Evolutionary conservation across 345 rosid species (phyloP).

Genomic region (Aethionema arabicum): DNA sequence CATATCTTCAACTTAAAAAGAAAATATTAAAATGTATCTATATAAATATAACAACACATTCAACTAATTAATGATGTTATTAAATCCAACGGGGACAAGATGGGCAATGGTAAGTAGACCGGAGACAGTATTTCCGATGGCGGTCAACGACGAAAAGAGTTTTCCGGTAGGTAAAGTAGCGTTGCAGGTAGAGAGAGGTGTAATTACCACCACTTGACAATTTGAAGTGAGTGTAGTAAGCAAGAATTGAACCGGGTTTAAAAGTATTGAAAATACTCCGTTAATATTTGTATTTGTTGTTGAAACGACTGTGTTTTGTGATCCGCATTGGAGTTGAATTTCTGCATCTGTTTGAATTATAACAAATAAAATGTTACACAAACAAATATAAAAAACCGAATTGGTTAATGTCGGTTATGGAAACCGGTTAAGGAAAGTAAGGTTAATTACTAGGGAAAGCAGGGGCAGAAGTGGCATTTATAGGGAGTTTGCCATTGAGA

Average conservation of each 20-base stretch:
- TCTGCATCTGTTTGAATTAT: slow-evolving; percentile 41
- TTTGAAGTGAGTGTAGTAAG: slow-evolving; percentile 43
- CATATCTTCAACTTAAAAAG: no score
- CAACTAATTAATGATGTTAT: slow-evolving; percentile 24
- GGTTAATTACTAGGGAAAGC: slow-evolving; percentile 45
- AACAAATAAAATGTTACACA: neutral
- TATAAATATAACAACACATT: neutral
- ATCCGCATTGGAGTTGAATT: slow-evolving; percentile 54
- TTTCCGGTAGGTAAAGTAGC: slow-evolving; percentile 45
- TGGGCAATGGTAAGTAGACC: slow-evolving; percentile 45
- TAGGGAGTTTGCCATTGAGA: slow-evolving; percentile 44
- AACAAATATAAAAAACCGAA: neutral
- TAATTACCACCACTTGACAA: slow-evolving; percentile 48
- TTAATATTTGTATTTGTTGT: slow-evolving; percentile 44
- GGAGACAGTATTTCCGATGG: slow-evolving; percentile 40
- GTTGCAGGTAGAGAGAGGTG: slow-evolving; percentile 62
- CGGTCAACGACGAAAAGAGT: slow-evolving; percentile 45
- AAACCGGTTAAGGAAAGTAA: neutral
- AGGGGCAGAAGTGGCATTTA: slow-evolving; percentile 33
- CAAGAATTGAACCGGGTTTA: slow-evolving; percentile 43
- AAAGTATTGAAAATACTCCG: slow-evolving; percentile 42
- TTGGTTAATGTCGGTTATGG: neutral
- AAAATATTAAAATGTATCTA: no score
- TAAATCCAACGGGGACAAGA: slow-evolving; percentile 49
- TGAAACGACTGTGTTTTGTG: slow-evolving; percentile 42